Percentiles rank a stretch among this genome's conserved stretches.
Conservation (phyloP, 192 early-diverging fungal genomes). For the Jimgerdemannia lactiflua region DNA sequence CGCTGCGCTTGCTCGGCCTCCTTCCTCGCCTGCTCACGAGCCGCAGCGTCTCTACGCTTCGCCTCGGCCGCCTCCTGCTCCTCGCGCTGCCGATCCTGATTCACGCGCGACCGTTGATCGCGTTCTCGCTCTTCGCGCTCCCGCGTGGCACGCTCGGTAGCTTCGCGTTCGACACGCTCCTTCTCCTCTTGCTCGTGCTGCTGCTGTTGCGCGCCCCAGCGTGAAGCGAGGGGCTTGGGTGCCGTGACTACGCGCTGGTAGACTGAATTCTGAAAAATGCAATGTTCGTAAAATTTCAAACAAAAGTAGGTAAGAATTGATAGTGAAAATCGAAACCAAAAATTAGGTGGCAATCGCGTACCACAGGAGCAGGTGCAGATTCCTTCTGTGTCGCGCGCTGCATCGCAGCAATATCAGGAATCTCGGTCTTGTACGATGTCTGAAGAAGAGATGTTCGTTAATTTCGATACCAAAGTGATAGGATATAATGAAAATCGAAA, state of each 20-base stretch:
- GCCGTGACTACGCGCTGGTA: constrained; percentile 36
- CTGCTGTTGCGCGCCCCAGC: constrained; percentile 16
- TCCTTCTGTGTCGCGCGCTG: constrained; percentile 47
- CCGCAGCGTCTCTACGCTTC: constrained; percentile 28
- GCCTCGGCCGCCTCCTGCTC: constrained; percentile 6
- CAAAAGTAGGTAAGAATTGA: too few relatives aligned
- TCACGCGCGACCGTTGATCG: constrained; percentile 22
- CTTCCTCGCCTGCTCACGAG: constrained; percentile 27
- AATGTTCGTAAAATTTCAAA: not conserved
- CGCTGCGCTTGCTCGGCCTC: constrained; percentile 25
- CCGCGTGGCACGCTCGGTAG: constrained; percentile 2
- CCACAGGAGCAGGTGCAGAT: constrained; percentile 25
- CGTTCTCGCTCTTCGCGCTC: constrained; percentile 14
- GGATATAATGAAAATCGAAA: too few relatives aligned
- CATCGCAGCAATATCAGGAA: constrained; percentile 54
- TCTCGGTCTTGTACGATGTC: constrained; percentile 34
- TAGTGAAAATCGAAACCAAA: too few relatives aligned
- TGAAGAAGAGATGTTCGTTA: too few relatives aligned
- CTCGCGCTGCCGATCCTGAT: constrained; percentile 29
- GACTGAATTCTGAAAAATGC: constrained; percentile 18
- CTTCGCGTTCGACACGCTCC: constrained; percentile 29
- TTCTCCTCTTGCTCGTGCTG: constrained; percentile 24
- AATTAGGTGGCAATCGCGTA: not conserved
- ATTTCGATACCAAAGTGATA: too few relatives aligned
- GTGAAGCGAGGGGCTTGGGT: constrained; percentile 25